Conservation (phyloP, 768 basidiomycete genomes). For the Lactifluus hygrophoroides region DNA sequence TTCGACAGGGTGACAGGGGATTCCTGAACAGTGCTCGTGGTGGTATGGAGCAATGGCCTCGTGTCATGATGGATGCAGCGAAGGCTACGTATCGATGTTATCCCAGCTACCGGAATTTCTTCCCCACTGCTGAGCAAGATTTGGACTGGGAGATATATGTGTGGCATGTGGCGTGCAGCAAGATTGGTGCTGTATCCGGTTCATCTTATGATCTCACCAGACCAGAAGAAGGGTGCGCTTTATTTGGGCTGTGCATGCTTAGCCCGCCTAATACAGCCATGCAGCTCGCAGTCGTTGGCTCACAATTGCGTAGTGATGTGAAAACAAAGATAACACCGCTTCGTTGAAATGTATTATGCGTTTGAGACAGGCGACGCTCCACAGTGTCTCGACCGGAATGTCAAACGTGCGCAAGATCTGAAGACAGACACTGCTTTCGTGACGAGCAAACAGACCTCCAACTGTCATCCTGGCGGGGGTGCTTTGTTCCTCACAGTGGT, state of each 20-base stretch:
- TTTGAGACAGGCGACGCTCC: background rate
- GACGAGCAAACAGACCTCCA: background rate
- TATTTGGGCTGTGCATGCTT: background rate
- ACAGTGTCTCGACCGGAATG: background rate
- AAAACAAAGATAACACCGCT: conserved; percentile 1
- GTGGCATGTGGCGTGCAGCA: conserved; percentile 6
- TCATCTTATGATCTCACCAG: background rate
- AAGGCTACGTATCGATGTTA: conserved; percentile 4
- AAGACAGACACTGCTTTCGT: conserved; percentile 2
- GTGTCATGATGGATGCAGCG: background rate
- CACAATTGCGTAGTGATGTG: background rate
- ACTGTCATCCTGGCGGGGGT: background rate
- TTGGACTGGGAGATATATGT: background rate
- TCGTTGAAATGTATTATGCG: background rate
- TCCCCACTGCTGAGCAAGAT: background rate
- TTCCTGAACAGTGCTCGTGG: too few relatives aligned
- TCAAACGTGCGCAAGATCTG: background rate
- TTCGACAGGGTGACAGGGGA: too few relatives aligned
- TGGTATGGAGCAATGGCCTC: too few relatives aligned
- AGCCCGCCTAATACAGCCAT: background rate
- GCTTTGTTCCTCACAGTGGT: background rate
- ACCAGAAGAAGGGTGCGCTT: background rate
- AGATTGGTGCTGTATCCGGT: background rate
- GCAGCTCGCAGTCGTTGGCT: background rate
- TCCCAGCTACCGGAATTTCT: background rate